These are phyloP conservation scores for Populus hybrid DNA, from an alignment of 441 rosid species.

Conservation along the genomic window DNA sequence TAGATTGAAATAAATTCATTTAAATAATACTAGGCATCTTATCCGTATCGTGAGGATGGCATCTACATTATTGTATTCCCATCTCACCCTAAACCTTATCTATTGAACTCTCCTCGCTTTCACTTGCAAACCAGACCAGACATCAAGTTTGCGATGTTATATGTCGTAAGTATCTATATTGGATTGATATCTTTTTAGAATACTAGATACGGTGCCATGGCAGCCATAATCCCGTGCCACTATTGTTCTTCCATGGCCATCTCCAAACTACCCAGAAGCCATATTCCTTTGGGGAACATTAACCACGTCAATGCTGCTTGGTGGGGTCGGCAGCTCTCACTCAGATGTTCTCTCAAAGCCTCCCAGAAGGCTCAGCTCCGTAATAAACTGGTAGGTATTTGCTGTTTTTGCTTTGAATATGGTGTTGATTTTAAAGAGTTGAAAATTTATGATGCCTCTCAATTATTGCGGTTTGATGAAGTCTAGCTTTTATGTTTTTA, in stretches of 20 bases:
- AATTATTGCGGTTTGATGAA: neutral
- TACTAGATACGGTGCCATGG: neutral
- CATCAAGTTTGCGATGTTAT: neutral
- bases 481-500: neutral
- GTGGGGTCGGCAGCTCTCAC: neutral
- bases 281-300: neutral
- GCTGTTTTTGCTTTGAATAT: neutral
- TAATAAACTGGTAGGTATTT: conserved; percentile 37
- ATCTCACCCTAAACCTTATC: neutral
- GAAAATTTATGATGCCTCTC: neutral
- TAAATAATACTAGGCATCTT: neutral
- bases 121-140: neutral
- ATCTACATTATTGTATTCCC: neutral
- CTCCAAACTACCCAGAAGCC: neutral
- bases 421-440: neutral
- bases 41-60: neutral
- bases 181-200: neutral
- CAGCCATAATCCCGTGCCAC: neutral
- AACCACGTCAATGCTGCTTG: neutral
- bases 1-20: too few species aligned
- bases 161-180: neutral
- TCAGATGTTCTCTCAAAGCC: conserved; percentile 28
- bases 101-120: neutral
- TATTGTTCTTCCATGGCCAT: neutral
- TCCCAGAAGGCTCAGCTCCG: conserved; percentile 22